Evolutionary conservation across 345 rosid species (phyloP).

Genomic region (Citrus trifoliata): DNA sequence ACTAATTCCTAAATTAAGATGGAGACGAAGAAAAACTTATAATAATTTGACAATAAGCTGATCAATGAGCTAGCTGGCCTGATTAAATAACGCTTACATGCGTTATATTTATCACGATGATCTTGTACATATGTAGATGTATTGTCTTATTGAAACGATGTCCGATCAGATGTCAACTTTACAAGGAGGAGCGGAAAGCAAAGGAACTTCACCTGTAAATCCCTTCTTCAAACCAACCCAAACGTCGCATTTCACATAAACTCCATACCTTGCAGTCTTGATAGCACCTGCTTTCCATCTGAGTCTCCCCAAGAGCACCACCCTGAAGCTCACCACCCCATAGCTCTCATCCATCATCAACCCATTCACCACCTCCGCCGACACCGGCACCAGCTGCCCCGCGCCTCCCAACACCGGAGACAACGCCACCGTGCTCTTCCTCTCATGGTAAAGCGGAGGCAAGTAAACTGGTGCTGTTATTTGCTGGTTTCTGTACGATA

Average conservation of each 20-base stretch:
- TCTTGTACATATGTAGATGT: too few relatives aligned
- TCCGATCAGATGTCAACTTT: slow-evolving; percentile 58
- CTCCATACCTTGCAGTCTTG: slow-evolving; percentile 53
- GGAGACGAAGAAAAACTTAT: too few relatives aligned
- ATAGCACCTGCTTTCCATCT: slow-evolving; percentile 79
- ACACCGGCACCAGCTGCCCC: slow-evolving; percentile 39
- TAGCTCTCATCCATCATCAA: slow-evolving; percentile 60
- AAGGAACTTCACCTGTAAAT: slow-evolving; percentile 58
- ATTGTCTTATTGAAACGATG: too few relatives aligned
- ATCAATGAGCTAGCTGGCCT: too few relatives aligned
- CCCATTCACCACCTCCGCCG: slow-evolving; percentile 64
- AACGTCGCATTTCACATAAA: slow-evolving; percentile 76
- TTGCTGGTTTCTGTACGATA: slow-evolving; percentile 61
- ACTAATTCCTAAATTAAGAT: too few relatives aligned
- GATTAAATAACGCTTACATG: too few relatives aligned
- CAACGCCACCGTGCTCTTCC: slow-evolving; percentile 52
- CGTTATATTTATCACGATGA: too few relatives aligned
- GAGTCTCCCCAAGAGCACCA: slow-evolving; percentile 62
- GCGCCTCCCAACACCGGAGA: slow-evolving; percentile 72
- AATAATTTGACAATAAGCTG: too few relatives aligned
- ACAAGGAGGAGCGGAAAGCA: slow-evolving; percentile 72
- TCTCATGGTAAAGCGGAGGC: slow-evolving; percentile 57
- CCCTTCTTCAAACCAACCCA: slow-evolving; percentile 71
- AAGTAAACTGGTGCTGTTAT: slow-evolving; percentile 53
- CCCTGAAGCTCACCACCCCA: slow-evolving; percentile 69